Conservation (phyloP, 2,329 filamentous ascomycete species). For the Parafenestella ontariensis region DNA sequence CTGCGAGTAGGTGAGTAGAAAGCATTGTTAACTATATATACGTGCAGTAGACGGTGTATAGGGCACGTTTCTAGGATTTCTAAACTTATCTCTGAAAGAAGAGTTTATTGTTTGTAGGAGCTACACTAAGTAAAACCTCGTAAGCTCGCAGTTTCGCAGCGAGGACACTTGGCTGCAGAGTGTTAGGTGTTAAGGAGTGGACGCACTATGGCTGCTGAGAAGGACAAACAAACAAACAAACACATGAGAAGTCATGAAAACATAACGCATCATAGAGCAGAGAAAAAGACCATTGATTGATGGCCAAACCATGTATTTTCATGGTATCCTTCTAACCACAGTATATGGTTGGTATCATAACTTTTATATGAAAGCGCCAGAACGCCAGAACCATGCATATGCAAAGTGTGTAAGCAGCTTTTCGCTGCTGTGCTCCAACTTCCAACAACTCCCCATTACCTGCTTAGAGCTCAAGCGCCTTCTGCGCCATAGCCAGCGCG, state of each 20-base stretch:
- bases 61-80: no score
- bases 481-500: conserved; percentile 82
- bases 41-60: no score
- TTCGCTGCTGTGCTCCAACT: conserved; percentile 11
- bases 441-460: neutral
- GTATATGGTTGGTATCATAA: conserved; percentile 34
- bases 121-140: no score
- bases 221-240: neutral
- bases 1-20: no score
- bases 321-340: conserved; percentile 20
- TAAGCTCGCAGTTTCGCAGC: no score
- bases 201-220: neutral
- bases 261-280: neutral
- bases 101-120: no score
- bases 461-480: conserved; percentile 63
- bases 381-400: conserved; percentile 41
- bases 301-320: conserved; percentile 4
- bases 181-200: neutral
- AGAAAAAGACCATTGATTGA: neutral
- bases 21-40: no score
- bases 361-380: conserved; percentile 33
- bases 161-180: no score
- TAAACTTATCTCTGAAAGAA: no score
- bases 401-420: conserved; percentile 25
- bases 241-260: neutral